Evolutionary conservation across 1,284 basidiomycete genomes (phyloP), one percentile per base, ranked within the genome.

Genomic region (Tilletia caries): DNA sequence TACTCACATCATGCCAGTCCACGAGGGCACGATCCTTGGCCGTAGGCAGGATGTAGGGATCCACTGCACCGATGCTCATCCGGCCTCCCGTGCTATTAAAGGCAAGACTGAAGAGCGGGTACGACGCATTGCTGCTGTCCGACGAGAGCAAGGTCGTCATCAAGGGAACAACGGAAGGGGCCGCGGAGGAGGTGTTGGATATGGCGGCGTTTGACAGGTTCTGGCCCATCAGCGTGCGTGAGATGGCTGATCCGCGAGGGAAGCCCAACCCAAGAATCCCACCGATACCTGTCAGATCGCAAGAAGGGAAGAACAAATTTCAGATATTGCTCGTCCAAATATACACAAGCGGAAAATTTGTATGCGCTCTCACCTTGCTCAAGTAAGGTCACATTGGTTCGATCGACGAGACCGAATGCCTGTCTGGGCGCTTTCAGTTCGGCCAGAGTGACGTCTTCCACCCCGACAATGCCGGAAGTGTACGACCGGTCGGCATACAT

Each of bases 241-340:
- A 54, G 1, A 76, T 72, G 13, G 67, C 65, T 23, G 69, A 71
- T 15, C 75, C 74, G 10, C 85, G 73, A 0, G 85, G 83, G 68
- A 85, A 85, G 6, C 84, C 85, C 1, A 85, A 70, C 4, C 85
- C 85, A 3, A 85, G 58, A 29, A 85, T 79, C 1, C 85, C 85
- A 4, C 83, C 83, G 23, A 84, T 80, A 23, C 80, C 78, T 70
- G 85, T n/a, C n/a, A n/a, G 82, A 2, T 72, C n/a, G n/a, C n/a
- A n/a, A n/a, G n/a, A n/a, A n/a, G n/a, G n/a, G n/a, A n/a, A n/a
- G n/a, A n/a, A n/a, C n/a, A n/a, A n/a, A n/a, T n/a, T n/a, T n/a
- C n/a, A n/a, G n/a, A n/a, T n/a, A n/a, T n/a, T n/a, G n/a, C n/a
- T n/a, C n/a, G n/a, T n/a, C n/a, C n/a, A n/a, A n/a, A n/a, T n/a